Base-by-base conservation (phyloP, 1,284 basidiomycete species). In the Ganoderma leucocontextum region DNA sequence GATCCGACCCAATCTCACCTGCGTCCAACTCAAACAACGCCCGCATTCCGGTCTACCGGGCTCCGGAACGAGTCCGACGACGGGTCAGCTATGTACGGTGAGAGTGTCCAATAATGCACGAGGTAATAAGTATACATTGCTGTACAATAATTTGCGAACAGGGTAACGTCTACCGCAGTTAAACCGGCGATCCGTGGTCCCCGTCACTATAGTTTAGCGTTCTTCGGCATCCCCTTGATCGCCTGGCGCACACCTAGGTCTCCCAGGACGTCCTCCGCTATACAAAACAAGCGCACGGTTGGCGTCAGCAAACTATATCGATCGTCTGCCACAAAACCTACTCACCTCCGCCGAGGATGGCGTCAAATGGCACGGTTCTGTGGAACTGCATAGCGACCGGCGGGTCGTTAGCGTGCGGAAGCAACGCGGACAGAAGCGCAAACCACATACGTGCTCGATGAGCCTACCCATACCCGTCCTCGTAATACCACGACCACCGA, bases 161-260 rank as follows among this genome's bases (percentile, higher is more conserved):
- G 5, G 42, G 47, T 15, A 59, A 65, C 2, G 29, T 42, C 58
- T 25, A 25, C 58, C 39, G 39, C 39, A 25, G 36, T 39, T 25
- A 60, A 22, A 2, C n/a, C 39, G 58, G 38, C 39, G n/a, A 38
- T 38, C 19, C 17, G 13, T 33, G 29, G 52, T 55, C 33, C 17
- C 33, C 19, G 22, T n/a, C 35, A 8, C 36, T 57, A 89, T 75
- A 91, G 77, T 70, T 84, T 84, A 2, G 84, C 84, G 70, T 87
- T 85, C 80, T 85, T 86, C 47, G 91, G 90, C 84, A 92, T 90
- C 29, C 80, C 80, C 60, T 88, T 84, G 65, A 92, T 83, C 2
- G 90, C 90, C 77, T 92, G 90, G 58, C 90, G 85, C 8, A 91
- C 89, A 69, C 90, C 90, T 35, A 92, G 84, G 75, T 92, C 91